Evolutionary conservation across 768 basidiomycete species (phyloP), one percentile per base, ranked within the genome.

Genomic region (Terana coerulea): DNA sequence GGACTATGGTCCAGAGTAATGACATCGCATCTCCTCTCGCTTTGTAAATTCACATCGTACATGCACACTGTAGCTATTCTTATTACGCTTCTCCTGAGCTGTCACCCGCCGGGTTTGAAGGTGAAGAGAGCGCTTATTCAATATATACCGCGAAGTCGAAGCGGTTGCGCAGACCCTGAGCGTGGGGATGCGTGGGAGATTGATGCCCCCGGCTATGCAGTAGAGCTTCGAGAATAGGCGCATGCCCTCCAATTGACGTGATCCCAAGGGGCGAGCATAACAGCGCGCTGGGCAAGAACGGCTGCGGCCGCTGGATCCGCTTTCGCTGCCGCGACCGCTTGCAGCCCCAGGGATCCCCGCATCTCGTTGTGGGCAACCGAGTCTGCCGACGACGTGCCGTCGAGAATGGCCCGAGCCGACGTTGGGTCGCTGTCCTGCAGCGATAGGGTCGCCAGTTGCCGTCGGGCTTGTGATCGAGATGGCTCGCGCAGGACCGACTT

Each of bases 221-320:
- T 51, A 15, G 33, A 31, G 24, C 64, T 55, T 60, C 71, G 72
- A 55, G 81, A 75, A 69, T 75, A 82, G 15, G 79, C 83, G 53
- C 90, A 62, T 22, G 76, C 74, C 58, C 74, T 66, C 89, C 88
- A 91, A 49, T 72, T 78, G 28, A 59, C 65, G 49, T 60, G 30
- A 17, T 75, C 72, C 59, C 76, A 80, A 7, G 85, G 85, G 2
- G 75, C 67, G 41, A 89, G 69, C 75, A 82, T 74, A 43, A 89
- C 71, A 1, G 81, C 81, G 60, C 79, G 79, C 60, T 88, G 86
- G 11, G 81, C 81, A 47, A 73, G 70, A 17, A 64, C 69, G 42
- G 74, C 60, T 2, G 77, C 76, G 21, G 53, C 53, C 14, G 47
- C 49, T 3, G 51, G 54, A 7, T 35, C 24, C 22, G 49, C 48